Conservation (phyloP, 495 filamentous ascomycete genomes). For the Chaetomium tenue region DNA sequence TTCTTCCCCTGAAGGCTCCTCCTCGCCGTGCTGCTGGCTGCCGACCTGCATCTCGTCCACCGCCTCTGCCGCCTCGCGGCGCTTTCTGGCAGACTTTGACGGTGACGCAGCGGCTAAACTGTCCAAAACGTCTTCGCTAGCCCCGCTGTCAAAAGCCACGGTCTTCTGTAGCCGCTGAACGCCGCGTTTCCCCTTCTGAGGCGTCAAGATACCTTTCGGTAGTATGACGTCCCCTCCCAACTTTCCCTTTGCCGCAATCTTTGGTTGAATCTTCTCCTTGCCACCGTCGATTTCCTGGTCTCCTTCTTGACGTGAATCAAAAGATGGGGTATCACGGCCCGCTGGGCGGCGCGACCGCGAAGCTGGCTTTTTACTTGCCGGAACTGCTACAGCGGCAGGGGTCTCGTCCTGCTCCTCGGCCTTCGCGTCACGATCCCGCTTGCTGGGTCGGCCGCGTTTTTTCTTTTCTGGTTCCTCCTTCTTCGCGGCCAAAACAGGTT, state of each 20-base stretch:
- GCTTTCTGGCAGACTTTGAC: conserved; percentile 16
- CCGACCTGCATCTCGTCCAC: conserved; percentile 19
- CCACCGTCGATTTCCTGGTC: background rate
- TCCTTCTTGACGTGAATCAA: background rate
- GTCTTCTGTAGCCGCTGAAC: conserved; percentile 36
- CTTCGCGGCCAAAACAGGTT: conserved; percentile 4
- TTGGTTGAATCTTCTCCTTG: background rate
- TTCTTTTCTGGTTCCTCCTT: conserved; percentile 15
- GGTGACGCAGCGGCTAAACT: conserved; percentile 10
- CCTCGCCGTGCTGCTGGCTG: conserved; percentile 1
- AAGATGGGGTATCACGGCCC: background rate
- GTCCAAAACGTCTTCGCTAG: conserved; percentile 30
- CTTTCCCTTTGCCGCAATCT: conserved; percentile 9
- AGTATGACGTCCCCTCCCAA: conserved; percentile 21
- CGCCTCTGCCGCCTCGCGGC: conserved; percentile 18
- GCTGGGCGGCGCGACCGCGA: background rate
- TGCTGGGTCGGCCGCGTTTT: conserved; percentile 29
- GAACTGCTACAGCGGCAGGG: background rate
- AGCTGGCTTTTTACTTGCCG: conserved; percentile 4
- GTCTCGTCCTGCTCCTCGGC: background rate
- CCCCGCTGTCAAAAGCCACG: conserved; percentile 40
- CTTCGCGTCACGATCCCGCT: conserved; percentile 20
- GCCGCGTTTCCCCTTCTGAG: conserved; percentile 32
- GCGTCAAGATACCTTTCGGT: conserved; percentile 44
- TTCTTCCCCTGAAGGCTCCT: conserved; percentile 13